A percentile compares a stretch with the other conserved stretches of the same genome.
phyloP scores from a whole-genome alignment of 225 moss, liverwort and hornwort genomes.

The Straminergon stramineum region DNA sequence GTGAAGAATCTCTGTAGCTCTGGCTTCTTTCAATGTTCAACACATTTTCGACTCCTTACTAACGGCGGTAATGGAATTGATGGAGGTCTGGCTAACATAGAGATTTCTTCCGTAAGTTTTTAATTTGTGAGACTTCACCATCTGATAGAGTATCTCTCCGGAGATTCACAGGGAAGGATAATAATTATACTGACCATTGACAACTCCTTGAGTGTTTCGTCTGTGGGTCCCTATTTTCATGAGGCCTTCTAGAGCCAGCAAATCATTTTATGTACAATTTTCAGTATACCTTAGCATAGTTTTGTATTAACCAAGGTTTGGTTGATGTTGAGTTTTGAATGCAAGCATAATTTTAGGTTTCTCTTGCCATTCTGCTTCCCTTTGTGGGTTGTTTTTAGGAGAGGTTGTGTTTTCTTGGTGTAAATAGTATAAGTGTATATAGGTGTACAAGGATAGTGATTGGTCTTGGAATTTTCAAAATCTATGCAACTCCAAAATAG shows the following conservation, averaged over 20 bases:
- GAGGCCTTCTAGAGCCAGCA: not conserved
- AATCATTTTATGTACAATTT: not conserved
- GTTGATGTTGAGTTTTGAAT: not conserved
- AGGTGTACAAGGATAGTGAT: not conserved
- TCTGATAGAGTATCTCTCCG: not conserved
- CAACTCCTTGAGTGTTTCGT: not conserved
- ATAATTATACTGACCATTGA: not conserved
- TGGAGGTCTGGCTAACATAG: not conserved
- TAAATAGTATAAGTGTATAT: not conserved
- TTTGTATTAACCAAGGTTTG: not conserved
- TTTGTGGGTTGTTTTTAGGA: not conserved
- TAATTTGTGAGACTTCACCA: not conserved
- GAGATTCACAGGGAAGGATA: not conserved
- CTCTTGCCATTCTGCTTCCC: not conserved
- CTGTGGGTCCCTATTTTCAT: not conserved
- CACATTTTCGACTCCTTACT: not conserved
- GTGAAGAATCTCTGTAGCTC: not conserved
- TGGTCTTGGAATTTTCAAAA: not conserved
- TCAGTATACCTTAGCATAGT: not conserved
- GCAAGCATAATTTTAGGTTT: not conserved
- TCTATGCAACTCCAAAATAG: too few species aligned
- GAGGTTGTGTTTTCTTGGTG: not conserved
- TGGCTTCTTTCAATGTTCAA: not conserved
- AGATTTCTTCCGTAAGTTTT: not conserved
- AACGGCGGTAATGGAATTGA: not conserved